A percentile compares a stretch with the other conserved stretches of the same genome.
Conservation (phyloP, 2,329 filamentous ascomycete genomes). For the Hypoxylon rubiginosum region DNA sequence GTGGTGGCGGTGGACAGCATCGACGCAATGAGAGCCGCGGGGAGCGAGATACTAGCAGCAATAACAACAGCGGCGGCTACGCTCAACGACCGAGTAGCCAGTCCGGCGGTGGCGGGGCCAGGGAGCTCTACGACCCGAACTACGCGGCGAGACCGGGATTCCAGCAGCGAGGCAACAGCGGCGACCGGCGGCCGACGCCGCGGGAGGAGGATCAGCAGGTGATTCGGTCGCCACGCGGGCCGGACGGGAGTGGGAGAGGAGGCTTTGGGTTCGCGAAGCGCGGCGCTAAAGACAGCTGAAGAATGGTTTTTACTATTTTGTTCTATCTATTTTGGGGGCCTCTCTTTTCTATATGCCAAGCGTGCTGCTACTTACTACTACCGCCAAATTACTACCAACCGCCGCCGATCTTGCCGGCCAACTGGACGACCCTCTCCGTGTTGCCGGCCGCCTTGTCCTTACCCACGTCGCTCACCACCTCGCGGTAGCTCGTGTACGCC, state of each 20-base stretch:
- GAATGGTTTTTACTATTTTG: constrained; percentile 13
- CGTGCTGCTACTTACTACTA: not conserved
- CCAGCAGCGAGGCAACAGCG: constrained; percentile 52
- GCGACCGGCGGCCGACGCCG: constrained; percentile 59
- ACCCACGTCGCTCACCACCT: constrained; percentile 95
- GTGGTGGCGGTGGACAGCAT: constrained; percentile 53
- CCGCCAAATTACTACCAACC: constrained; percentile 78
- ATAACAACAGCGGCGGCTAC: constrained; percentile 43
- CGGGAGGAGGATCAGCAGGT: constrained; percentile 73
- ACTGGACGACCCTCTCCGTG: constrained; percentile 85
- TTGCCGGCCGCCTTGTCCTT: constrained; percentile 76
- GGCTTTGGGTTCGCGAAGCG: constrained; percentile 82
- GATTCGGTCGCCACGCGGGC: constrained; percentile 81
- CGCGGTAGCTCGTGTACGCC: constrained; percentile 87
- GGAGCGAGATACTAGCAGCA: constrained; percentile 43
- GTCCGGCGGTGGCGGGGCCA: constrained; percentile 54
- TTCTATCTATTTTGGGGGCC: constrained; percentile 38
- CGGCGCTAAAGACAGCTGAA: constrained; percentile 67
- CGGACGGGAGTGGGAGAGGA: constrained; percentile 80
- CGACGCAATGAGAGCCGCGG: constrained; percentile 50
- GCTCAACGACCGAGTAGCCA: constrained; percentile 50
- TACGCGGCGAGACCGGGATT: constrained; percentile 75
- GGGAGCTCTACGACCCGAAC: constrained; percentile 83
- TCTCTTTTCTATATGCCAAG: constrained; percentile 44
- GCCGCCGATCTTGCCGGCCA: constrained; percentile 91